Percentiles rank a stretch among this genome's conserved stretches.
Evolutionary conservation across 352 stramenopile genomes (phyloP).

Genomic region (Phytophthora vignae): DNA sequence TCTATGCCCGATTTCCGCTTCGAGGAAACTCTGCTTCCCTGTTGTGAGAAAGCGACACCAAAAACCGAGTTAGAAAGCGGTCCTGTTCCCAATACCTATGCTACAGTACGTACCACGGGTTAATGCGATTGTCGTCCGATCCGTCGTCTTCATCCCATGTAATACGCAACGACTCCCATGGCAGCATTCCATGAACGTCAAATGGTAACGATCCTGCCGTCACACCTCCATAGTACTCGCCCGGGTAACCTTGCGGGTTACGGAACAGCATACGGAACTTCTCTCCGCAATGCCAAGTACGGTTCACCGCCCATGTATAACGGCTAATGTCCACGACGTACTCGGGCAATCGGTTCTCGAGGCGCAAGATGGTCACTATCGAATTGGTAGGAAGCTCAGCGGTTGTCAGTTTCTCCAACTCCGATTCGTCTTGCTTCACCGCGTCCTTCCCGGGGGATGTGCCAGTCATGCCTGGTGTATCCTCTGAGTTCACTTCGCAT

Average conservation of each 20-base stretch:
- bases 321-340: constrained; percentile 78
- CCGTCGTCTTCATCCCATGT: constrained; percentile 89
- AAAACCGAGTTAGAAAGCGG: constrained; percentile 15
- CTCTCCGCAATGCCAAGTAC: constrained; percentile 69
- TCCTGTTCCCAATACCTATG: constrained; percentile 1
- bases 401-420: neutral
- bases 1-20: constrained; percentile 34
- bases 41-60: constrained; percentile 36
- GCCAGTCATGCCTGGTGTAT: constrained; percentile 19
- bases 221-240: constrained; percentile 77
- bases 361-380: constrained; percentile 75
- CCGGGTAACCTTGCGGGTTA: constrained; percentile 68
- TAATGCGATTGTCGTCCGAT: constrained; percentile 83
- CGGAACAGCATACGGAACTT: constrained; percentile 84
- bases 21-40: constrained; percentile 63
- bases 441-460: constrained; percentile 18
- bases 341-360: constrained; percentile 83
- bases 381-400: constrained; percentile 29
- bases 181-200: constrained; percentile 63
- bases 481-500: constrained; percentile 46
- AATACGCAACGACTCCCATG: constrained; percentile 82
- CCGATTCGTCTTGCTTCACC: constrained; percentile 10
- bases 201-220: constrained; percentile 76
- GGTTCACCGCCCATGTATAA: constrained; percentile 68
- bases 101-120: constrained; percentile 73